Evolutionary conservation across 768 basidiomycete genomes (phyloP).

Genomic region (Infundibulicybe gibba): DNA sequence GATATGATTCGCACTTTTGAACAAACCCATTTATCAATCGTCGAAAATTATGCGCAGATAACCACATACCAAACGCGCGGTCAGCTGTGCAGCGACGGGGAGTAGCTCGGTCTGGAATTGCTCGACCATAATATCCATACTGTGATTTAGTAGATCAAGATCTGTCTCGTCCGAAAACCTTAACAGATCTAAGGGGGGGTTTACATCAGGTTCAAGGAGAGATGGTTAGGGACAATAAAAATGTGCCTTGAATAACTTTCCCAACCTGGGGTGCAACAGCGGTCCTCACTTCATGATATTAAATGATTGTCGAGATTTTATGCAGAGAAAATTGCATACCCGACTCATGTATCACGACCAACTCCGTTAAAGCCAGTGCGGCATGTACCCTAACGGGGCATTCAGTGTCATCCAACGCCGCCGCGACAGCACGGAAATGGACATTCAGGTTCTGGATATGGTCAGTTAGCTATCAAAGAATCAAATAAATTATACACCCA

Average conservation of each 20-base stretch:
- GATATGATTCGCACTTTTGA: slow-evolving; percentile 74
- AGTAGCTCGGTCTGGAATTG: slow-evolving; percentile 81
- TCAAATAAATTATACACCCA: slow-evolving; percentile 19
- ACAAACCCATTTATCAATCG: background rate
- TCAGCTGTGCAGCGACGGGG: slow-evolving; percentile 80
- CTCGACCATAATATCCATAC: slow-evolving; percentile 86
- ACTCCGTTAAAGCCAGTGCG: slow-evolving; percentile 73
- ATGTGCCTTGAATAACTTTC: slow-evolving; percentile 80
- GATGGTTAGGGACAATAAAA: background rate
- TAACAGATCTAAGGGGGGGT: slow-evolving; percentile 56
- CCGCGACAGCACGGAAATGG: slow-evolving; percentile 63
- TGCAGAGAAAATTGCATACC: slow-evolving; percentile 34
- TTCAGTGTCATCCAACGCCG: slow-evolving; percentile 72
- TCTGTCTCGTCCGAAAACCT: slow-evolving; percentile 91
- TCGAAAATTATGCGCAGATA: background rate
- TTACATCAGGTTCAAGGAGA: background rate
- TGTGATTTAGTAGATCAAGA: slow-evolving; percentile 75
- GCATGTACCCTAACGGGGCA: slow-evolving; percentile 86
- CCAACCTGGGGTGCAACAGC: slow-evolving; percentile 76
- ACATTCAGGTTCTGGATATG: slow-evolving; percentile 49
- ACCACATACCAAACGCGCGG: slow-evolving; percentile 66
- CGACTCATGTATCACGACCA: slow-evolving; percentile 60
- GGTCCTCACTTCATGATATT: slow-evolving; percentile 45
- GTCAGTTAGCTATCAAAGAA: background rate
- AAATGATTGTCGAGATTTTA: background rate